Evolutionary conservation across 768 basidiomycete species (phyloP), one percentile per base, ranked within the genome.

Genomic region (Boletus subparvulus): DNA sequence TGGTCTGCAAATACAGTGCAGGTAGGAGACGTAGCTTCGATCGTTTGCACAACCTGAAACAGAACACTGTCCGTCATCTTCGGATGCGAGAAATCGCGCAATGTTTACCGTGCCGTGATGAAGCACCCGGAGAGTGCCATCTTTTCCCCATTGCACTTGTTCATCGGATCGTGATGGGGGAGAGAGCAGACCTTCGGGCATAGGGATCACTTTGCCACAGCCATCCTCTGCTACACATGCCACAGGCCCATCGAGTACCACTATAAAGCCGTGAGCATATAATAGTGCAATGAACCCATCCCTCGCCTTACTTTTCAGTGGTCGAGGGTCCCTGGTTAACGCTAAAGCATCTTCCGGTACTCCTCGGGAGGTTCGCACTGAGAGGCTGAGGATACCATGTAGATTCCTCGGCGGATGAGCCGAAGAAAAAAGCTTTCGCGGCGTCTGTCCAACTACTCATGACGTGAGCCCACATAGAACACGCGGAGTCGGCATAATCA

Each of bases 331-430:
- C 65, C 88, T 88, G 0, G 75, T 67, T 26, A 93, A 77, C 21
- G 88, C 72, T 51, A 89, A 83, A 13, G 85, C 83, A 67, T 96
- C 91, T 69, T 97, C 94, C 54, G 88, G 88, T 32, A 96, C 78
- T 3, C 94, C 94, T 60, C 88, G 85, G 9, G 85, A 71, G 2
- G 77, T 77, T 3, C 87, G 87, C 5, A 87, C 71, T 0, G 94
- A 91, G 16, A 97, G 78, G 24, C 83, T 86, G 3, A 81, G 77
- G n/a, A 83, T 70, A 0, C 92, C 92, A 47, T 88, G 81, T 67
- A 86, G 79, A 59, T 85, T 83, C 32, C 93, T 81, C 28, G 78
- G 74, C 0, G 93, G 92, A 77, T 97, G 95, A 3, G 90, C 81
- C 0, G 74, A 64, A 9, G 73, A 78, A 71, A 97, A 98, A 9